Conservation (phyloP, 2,329 filamentous ascomycete species). For the Colletotrichum sp. region DNA sequence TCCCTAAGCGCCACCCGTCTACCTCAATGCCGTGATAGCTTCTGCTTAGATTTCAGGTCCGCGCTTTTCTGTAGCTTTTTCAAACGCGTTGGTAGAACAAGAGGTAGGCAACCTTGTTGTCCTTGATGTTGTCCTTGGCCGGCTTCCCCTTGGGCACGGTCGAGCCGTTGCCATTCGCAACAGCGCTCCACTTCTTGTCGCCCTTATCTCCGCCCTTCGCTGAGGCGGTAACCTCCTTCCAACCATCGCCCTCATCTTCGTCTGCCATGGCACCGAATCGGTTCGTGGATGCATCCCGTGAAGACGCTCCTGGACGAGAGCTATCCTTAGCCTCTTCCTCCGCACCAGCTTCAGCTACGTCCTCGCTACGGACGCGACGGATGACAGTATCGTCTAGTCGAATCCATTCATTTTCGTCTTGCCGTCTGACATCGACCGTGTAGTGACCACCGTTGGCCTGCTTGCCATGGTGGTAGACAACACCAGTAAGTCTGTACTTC, state of each 20-base stretch:
- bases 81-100: constrained; percentile 88
- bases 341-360: constrained; percentile 84
- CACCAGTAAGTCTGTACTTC: constrained; percentile 84
- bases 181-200: constrained; percentile 75
- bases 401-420: constrained; percentile 96
- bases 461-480: constrained; percentile 97
- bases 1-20: neutral
- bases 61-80: constrained; percentile 9
- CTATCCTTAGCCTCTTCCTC: constrained; percentile 79
- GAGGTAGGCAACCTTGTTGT: constrained; percentile 97
- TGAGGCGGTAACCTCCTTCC: constrained; percentile 77
- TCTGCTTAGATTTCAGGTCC: neutral
- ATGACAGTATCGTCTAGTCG: constrained; percentile 94
- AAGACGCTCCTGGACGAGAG: constrained; percentile 60
- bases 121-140: constrained; percentile 71
- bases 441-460: constrained; percentile 97
- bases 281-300: constrained; percentile 61
- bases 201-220: constrained; percentile 44
- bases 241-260: constrained; percentile 72
- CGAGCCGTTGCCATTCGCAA: constrained; percentile 63
- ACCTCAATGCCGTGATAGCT: neutral
- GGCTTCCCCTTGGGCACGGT: constrained; percentile 55
- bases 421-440: constrained; percentile 93
- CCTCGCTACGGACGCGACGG: constrained; percentile 81
- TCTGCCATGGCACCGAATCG: constrained; percentile 76